phyloP scores from a whole-genome alignment of 179 eudicot genomes.

The Drosera spatulata region DNA sequence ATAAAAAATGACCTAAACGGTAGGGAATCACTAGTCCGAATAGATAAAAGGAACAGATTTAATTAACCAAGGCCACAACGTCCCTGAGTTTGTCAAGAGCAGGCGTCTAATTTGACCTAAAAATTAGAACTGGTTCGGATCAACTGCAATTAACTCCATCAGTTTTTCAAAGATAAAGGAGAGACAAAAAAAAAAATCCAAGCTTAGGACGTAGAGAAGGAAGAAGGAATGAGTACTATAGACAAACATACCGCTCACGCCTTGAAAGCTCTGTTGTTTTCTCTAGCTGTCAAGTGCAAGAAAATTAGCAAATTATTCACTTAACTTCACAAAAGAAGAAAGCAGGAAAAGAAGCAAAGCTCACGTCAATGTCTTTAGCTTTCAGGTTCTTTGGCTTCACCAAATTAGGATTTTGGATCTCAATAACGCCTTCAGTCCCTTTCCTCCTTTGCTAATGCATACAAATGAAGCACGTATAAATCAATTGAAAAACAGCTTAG shows the following conservation, averaged over 20 bases:
- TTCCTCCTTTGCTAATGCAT: slow-evolving; percentile 41
- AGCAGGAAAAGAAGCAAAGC: slow-evolving; percentile 10
- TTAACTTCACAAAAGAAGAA: background rate
- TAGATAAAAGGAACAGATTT: no score
- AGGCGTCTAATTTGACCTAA: background rate
- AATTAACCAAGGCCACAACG: background rate
- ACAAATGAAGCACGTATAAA: background rate
- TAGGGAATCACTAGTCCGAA: no score
- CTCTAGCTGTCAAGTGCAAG: slow-evolving; percentile 42
- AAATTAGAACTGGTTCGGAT: background rate
- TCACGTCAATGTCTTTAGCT: slow-evolving; percentile 82
- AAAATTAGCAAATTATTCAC: background rate
- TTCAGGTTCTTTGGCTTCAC: slow-evolving; percentile 69
- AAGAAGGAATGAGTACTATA: no score
- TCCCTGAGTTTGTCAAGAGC: background rate
- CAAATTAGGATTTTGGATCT: slow-evolving; percentile 84
- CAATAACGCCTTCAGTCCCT: slow-evolving; percentile 76
- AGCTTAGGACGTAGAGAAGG: no score
- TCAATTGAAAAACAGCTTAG: background rate
- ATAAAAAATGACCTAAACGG: no score
- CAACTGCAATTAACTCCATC: background rate
- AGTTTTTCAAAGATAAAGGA: background rate
- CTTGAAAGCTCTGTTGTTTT: slow-evolving; percentile 76
- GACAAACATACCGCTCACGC: slow-evolving; percentile 64
- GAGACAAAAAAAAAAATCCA: background rate